Base-by-base conservation (phyloP, 139 green algal genomes). In the Choricystis sp. region DNA sequence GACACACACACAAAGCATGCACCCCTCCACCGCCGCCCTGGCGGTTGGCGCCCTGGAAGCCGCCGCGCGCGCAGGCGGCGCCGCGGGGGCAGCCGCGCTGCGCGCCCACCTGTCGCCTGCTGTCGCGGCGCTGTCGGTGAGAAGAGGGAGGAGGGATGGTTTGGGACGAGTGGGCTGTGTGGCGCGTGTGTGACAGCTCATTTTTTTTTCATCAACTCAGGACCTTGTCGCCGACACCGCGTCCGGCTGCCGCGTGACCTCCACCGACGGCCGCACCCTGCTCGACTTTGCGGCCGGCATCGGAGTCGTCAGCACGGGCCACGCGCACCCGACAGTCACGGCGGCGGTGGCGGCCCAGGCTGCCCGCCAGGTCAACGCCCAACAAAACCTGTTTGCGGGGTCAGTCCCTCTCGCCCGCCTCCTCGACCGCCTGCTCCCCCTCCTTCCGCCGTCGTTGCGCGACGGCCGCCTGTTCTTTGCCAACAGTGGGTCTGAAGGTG, bases 291-390 rank as follows among this genome's bases (percentile, higher is more conserved):
- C 78, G 4, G 69, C 67, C 57, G 85, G 85, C 29, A 94, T 94
- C 58, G 86, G 86, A 21, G 81, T 80, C 4, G 72, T 76, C 4
- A 86, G 74, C 27, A 91, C 84, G 2, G 86, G 86, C 26, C 86
- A 94, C 70, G 91, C 82, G 72, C 86, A 94, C 68, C 86, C 86
- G 0, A 70, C 64, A 9, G 78, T 94, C 3, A 81, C 87, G n/a
- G 64, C 78, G n/a, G 86, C 86, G 2, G 82, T 93, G 22, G 75
- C 74, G 56, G 57, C 77, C 25, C 86, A 94, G 74, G 82, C 86
- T 2, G 73, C 48, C 0, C 62, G 59, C 2, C 61, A 93, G 0
- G 82, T 89, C 69, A 82, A 88, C 63, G 82, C 83, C 19, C 85
- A 93, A 69, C 86, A 94, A 48, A 94, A 94, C 67, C 69, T 90